Conservation (phyloP, 2,329 filamentous ascomycete genomes). For the Fonsecaea erecta region DNA sequence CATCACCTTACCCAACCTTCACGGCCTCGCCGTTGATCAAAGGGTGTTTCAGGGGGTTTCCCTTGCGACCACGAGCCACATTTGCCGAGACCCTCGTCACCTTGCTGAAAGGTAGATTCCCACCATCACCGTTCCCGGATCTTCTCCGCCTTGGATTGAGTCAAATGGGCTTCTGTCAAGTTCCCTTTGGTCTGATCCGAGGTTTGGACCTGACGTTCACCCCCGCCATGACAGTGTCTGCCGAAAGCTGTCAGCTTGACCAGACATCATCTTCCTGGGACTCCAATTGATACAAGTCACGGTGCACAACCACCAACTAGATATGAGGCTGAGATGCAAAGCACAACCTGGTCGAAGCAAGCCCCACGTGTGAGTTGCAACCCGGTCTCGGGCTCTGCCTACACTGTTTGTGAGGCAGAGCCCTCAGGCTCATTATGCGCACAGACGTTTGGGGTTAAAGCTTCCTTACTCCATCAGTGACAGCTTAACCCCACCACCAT, state of each 20-base stretch:
- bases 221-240: neutral
- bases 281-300: neutral
- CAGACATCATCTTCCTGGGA: neutral
- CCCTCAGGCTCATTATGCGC: neutral
- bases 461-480: neutral
- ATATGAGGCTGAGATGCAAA: neutral
- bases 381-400: neutral
- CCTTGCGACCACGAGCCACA: conserved; percentile 7
- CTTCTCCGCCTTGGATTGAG: neutral
- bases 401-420: neutral
- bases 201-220: neutral
- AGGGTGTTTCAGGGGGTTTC: conserved; percentile 8
- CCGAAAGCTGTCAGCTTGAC: neutral
- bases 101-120: neutral
- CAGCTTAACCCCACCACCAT: neutral
- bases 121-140: neutral
- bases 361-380: neutral
- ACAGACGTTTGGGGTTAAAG: conserved; percentile 3
- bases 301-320: neutral
- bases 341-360: neutral
- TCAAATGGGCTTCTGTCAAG: conserved; percentile 2
- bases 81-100: neutral
- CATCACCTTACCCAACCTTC: neutral
- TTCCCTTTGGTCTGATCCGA: conserved; percentile 9
- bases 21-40: conserved; percentile 6